Evolutionary conservation across 2,329 filamentous ascomycete species (phyloP).

Genomic region (Seiridium cupressi): DNA sequence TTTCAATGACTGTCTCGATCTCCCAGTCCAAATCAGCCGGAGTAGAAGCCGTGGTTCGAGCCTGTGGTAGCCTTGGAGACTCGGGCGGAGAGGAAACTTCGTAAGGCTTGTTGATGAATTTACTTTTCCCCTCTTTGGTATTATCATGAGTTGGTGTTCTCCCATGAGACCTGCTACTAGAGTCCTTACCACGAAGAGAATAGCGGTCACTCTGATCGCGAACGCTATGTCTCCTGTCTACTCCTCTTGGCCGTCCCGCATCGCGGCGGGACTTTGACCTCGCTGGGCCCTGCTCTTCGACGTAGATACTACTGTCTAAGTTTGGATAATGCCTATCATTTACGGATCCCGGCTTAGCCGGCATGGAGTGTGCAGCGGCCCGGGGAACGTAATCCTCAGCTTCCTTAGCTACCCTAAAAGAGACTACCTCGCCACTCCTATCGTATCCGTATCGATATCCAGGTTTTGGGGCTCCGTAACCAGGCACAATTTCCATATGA

Average conservation of each 20-base stretch:
- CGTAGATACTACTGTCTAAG: neutral
- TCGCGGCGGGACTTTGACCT: neutral
- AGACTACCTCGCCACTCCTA: neutral
- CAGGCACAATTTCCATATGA: neutral
- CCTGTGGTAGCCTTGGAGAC: too few species aligned
- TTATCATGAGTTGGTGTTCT: neutral
- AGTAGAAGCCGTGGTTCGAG: too few species aligned
- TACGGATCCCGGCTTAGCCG: neutral
- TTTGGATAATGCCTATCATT: neutral
- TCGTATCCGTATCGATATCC: conserved; percentile 7
- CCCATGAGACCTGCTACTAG: neutral
- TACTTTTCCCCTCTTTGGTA: neutral
- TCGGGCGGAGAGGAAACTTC: too few species aligned
- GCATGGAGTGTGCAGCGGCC: neutral
- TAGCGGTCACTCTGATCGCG: neutral
- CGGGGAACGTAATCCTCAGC: neutral
- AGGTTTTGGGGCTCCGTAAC: neutral
- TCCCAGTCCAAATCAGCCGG: too few species aligned
- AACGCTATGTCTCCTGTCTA: neutral
- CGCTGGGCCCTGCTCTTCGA: neutral
- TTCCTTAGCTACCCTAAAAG: neutral
- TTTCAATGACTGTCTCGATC: too few species aligned
- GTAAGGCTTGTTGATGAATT: neutral
- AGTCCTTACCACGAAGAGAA: neutral
- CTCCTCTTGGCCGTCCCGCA: neutral